Conservation (phyloP, 257 asterid genomes). For the Plectranthus barbatus region DNA sequence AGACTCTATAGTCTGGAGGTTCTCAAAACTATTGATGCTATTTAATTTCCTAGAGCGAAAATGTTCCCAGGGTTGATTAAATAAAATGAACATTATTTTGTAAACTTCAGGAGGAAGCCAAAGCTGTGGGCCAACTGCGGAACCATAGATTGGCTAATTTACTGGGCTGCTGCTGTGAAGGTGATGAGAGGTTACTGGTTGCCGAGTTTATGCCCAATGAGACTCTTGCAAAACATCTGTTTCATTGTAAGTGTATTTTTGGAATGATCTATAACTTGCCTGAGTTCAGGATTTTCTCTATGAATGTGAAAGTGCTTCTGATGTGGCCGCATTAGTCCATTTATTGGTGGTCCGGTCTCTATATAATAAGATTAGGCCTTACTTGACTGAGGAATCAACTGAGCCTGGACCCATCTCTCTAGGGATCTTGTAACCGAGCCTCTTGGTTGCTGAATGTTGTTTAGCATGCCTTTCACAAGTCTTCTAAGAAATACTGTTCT, state of each 20-base stretch:
- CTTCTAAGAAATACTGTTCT: not conserved
- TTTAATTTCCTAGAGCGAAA: not conserved
- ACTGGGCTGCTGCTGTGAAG: constrained; percentile 96
- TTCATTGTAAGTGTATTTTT: constrained; percentile 74
- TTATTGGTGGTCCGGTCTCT: not conserved
- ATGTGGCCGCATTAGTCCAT: not conserved
- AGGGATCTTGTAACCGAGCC: not conserved
- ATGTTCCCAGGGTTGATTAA: too few species aligned
- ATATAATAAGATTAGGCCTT: not conserved
- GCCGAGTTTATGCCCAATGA: constrained; percentile 97
- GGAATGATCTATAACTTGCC: not conserved
- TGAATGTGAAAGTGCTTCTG: not conserved
- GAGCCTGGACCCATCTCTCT: not conserved
- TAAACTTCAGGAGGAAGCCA: constrained; percentile 78
- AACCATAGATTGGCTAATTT: constrained; percentile 69
- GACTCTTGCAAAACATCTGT: constrained; percentile 92
- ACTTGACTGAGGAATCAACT: not conserved
- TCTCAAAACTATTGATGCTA: not conserved
- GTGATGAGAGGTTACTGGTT: constrained; percentile 88
- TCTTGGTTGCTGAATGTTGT: not conserved
- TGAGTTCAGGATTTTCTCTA: not conserved
- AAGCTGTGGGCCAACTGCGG: constrained; percentile 86
- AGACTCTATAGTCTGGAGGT: not conserved
- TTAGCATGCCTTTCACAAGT: not conserved
- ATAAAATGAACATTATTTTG: constrained; percentile 1